Evolutionary conservation across 371 early-diverging fungal species (phyloP).

Genomic region (Mycotypha africana): DNA sequence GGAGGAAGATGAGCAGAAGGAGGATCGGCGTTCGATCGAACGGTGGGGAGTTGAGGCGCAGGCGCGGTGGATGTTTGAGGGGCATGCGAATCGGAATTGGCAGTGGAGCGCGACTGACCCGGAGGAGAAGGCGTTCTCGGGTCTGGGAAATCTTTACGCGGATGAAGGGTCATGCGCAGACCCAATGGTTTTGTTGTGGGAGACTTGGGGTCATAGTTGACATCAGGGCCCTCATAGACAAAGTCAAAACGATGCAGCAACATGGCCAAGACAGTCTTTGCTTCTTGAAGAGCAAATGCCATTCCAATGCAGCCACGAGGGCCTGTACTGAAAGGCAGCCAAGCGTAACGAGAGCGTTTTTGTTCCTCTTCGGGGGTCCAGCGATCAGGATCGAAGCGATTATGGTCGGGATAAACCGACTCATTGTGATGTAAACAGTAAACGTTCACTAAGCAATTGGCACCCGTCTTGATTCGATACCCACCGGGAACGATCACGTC

Average conservation of each 20-base stretch:
- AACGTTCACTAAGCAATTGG: constrained; percentile 16
- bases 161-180: constrained; percentile 29
- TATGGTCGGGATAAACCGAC: constrained; percentile 41
- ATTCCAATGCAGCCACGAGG: constrained; percentile 44
- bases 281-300: constrained; percentile 56
- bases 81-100: neutral
- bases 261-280: constrained; percentile 51
- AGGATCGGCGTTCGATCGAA: neutral
- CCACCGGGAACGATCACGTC: constrained; percentile 49
- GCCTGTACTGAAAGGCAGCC: constrained; percentile 53
- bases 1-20: constrained; percentile 18
- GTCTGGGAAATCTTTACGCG: constrained; percentile 36
- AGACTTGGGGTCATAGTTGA: constrained; percentile 24
- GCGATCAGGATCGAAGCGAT: constrained; percentile 50
- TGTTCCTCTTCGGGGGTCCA: constrained; percentile 50
- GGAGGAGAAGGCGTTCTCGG: constrained; percentile 14
- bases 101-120: neutral
- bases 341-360: constrained; percentile 44
- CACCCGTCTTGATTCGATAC: constrained; percentile 23
- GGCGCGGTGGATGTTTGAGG: neutral
- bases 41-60: constrained; percentile 7
- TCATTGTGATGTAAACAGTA: constrained; percentile 42
- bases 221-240: constrained; percentile 31
- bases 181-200: constrained; percentile 37
- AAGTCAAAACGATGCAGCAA: constrained; percentile 36